phyloP scores from a whole-genome alignment of 768 basidiomycete genomes.

The Cyclocybe aegerita region DNA sequence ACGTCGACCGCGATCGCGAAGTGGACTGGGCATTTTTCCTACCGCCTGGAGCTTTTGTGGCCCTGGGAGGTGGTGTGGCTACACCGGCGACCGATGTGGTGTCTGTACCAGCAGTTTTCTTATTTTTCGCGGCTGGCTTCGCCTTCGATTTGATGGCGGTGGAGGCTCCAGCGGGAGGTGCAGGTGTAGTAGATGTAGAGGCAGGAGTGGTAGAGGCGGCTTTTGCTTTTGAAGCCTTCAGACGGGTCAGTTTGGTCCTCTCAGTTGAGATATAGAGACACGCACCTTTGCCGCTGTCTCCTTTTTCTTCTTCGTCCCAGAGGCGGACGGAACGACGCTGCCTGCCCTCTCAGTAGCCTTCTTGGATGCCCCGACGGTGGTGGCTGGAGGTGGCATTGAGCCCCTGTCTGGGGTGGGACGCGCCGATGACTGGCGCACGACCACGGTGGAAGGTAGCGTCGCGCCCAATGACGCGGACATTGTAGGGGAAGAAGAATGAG shows the following conservation, averaged over 20 bases:
- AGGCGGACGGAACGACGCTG: constrained; percentile 10
- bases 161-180: background rate
- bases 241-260: too few species aligned
- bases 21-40: constrained; percentile 33
- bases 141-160: constrained; percentile 1
- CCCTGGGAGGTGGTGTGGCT: constrained; percentile 5
- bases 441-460: constrained; percentile 9
- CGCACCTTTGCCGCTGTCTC: constrained; percentile 37
- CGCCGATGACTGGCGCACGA: constrained; percentile 16
- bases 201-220: constrained; percentile 12
- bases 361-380: constrained; percentile 17
- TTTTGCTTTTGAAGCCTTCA: constrained; percentile 15
- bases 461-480: constrained; percentile 12
- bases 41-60: constrained; percentile 20
- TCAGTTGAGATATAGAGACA: constrained; percentile 3
- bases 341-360: constrained; percentile 21
- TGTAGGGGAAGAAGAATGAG: constrained; percentile 11
- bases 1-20: constrained; percentile 69
- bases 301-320: constrained; percentile 39
- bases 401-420: constrained; percentile 41
- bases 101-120: constrained; percentile 1
- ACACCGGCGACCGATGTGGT: background rate
- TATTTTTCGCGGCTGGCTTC: constrained; percentile 7
- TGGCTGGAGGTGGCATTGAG: constrained; percentile 60
- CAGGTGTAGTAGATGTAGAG: background rate